These are phyloP conservation scores for Chlorophyllum brunneum DNA, from an alignment of 768 basidiomycete genomes.

Conservation along the genomic window DNA sequence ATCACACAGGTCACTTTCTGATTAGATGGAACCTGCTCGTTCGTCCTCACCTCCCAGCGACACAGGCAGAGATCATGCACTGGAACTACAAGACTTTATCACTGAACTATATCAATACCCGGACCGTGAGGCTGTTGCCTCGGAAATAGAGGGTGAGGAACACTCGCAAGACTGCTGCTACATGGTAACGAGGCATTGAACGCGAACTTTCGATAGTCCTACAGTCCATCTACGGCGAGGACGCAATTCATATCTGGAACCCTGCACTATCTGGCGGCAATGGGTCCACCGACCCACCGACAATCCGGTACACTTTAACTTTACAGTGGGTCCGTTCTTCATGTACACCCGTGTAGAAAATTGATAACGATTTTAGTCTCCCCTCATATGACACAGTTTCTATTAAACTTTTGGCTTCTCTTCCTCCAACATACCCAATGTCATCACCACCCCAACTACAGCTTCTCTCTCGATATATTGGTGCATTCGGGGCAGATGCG, in stretches of 20 bases:
- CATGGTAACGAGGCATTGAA: background rate
- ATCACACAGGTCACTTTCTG: background rate
- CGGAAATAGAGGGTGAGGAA: slow-evolving; percentile 42
- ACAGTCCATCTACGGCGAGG: slow-evolving; percentile 80
- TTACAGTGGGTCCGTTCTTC: slow-evolving; percentile 48
- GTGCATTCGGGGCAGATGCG: slow-evolving; percentile 72
- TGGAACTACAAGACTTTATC: slow-evolving; percentile 32
- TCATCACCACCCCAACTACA: slow-evolving; percentile 76
- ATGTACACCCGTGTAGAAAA: slow-evolving; percentile 6
- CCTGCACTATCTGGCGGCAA: slow-evolving; percentile 26
- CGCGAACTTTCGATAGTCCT: slow-evolving; percentile 42
- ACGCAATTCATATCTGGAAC: slow-evolving; percentile 58
- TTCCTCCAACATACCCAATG: slow-evolving; percentile 60
- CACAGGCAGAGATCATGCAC: slow-evolving; percentile 19
- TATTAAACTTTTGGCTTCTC: slow-evolving; percentile 53
- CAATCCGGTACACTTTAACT: slow-evolving; percentile 61
- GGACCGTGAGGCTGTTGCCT: slow-evolving; percentile 38
- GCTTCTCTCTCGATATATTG: slow-evolving; percentile 80
- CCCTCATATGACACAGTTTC: slow-evolving; percentile 49
- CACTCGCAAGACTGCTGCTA: background rate
- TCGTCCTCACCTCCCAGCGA: slow-evolving; percentile 22
- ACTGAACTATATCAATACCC: slow-evolving; percentile 29
- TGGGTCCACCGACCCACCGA: slow-evolving; percentile 19
- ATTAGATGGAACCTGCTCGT: slow-evolving; percentile 17
- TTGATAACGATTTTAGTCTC: slow-evolving; percentile 39